These are phyloP conservation scores for Nakazawaea ernobii DNA, from an alignment of 805 yeast species.

Conservation along the genomic window DNA sequence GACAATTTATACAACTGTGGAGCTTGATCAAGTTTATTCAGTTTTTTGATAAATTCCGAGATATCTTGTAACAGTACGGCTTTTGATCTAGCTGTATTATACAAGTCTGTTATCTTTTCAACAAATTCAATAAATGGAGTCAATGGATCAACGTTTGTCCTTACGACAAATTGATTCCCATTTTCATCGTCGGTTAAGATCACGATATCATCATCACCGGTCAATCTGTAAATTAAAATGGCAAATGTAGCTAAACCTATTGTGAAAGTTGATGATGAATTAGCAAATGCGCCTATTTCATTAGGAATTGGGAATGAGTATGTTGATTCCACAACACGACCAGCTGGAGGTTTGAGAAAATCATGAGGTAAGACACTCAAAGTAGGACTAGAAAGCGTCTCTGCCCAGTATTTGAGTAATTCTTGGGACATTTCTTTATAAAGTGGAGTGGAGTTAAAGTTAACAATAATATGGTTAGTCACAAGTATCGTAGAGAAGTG, in stretches of 20 bases:
- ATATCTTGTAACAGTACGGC: conserved; percentile 52
- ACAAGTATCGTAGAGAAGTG: background rate
- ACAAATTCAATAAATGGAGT: conserved; percentile 50
- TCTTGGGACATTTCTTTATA: background rate
- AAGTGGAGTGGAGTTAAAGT: background rate
- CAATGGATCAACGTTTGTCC: conserved; percentile 54
- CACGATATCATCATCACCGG: conserved; percentile 94
- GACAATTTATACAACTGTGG: conserved; percentile 64
- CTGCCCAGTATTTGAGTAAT: conserved; percentile 50
- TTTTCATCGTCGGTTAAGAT: conserved; percentile 59
- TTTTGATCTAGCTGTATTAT: conserved; percentile 24
- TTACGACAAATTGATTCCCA: conserved; percentile 49
- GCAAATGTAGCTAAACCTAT: conserved; percentile 62
- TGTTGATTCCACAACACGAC: conserved; percentile 61
- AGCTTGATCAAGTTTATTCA: conserved; percentile 45
- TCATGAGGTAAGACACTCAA: conserved; percentile 86
- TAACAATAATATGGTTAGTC: background rate
- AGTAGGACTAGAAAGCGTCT: conserved; percentile 70
- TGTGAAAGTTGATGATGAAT: conserved; percentile 32
- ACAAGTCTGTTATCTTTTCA: conserved; percentile 37
- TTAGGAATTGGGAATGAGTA: conserved; percentile 27
- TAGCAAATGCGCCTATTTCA: conserved; percentile 13
- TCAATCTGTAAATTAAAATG: conserved; percentile 66
- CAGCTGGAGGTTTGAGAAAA: conserved; percentile 69
- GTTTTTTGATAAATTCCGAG: conserved; percentile 41